Percentiles rank a stretch among this genome's conserved stretches.
These are phyloP conservation scores for Colletotrichum gloeosporioides DNA, from an alignment of 2,329 filamentous ascomycete genomes.

Conservation along the genomic window DNA sequence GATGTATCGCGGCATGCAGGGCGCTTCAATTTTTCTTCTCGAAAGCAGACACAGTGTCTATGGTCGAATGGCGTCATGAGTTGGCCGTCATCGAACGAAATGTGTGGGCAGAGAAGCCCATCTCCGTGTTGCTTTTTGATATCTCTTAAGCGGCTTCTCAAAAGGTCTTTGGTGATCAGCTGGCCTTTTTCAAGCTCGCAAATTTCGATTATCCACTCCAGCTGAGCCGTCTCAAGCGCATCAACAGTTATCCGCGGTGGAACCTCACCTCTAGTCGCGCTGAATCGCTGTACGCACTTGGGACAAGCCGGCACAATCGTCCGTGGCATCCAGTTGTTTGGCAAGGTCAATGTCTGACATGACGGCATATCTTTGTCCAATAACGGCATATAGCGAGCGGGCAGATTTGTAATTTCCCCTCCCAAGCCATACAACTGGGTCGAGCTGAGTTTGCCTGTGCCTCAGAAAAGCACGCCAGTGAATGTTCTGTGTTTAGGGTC, in stretches of 20 bases:
- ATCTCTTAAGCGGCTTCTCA: neutral
- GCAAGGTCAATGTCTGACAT: too few relatives aligned
- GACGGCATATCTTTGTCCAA: too few relatives aligned
- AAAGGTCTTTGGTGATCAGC: neutral
- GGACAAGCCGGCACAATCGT: too few relatives aligned
- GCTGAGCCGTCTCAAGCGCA: neutral
- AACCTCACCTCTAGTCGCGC: neutral
- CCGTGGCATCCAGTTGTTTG: too few relatives aligned
- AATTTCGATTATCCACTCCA: neutral
- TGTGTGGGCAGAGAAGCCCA: neutral
- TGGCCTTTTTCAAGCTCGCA: neutral
- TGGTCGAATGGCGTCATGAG: neutral
- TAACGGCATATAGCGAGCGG: too few relatives aligned
- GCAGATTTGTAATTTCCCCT: too few relatives aligned
- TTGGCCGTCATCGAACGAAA: neutral
- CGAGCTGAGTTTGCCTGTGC: too few relatives aligned
- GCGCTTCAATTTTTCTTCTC: neutral
- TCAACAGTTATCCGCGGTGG: neutral
- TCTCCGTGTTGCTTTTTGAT: neutral
- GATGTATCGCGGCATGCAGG: neutral
- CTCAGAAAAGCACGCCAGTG: too few relatives aligned
- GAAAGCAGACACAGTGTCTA: neutral
- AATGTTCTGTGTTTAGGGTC: neutral
- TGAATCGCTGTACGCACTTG: neutral
- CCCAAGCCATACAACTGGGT: too few relatives aligned